Conservation (phyloP, 306 rosid genomes). For the Ormosia emarginata region DNA sequence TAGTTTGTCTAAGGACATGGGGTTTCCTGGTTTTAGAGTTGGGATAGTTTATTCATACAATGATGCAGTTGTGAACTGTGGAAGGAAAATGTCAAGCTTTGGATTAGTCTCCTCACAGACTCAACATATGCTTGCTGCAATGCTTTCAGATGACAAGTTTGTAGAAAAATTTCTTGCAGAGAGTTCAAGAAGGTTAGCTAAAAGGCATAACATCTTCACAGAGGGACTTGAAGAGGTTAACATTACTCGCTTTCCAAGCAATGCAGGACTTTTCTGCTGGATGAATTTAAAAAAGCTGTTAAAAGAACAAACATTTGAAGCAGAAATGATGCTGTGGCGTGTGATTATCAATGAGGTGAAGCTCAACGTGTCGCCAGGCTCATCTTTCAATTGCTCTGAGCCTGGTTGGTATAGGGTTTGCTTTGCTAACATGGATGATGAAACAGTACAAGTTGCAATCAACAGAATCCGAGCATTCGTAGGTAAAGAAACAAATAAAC, state of each 20-base stretch:
- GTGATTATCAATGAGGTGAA: constrained; percentile 65
- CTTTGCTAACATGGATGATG: constrained; percentile 83
- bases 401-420: constrained; percentile 98
- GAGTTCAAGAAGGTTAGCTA: constrained; percentile 48
- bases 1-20: constrained; percentile 90
- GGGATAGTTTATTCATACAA: constrained; percentile 90
- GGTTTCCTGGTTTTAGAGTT: constrained; percentile 82
- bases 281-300: constrained; percentile 69
- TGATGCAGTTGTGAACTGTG: constrained; percentile 52
- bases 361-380: constrained; percentile 92
- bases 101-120: constrained; percentile 82
- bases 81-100: constrained; percentile 90
- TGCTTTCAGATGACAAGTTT: constrained; percentile 68
- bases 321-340: constrained; percentile 67
- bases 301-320: constrained; percentile 50
- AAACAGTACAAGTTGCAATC: constrained; percentile 60
- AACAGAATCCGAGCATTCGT: constrained; percentile 57
- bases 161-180: constrained; percentile 41
- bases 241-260: constrained; percentile 61
- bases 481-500: constrained; percentile 23
- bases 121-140: constrained; percentile 59
- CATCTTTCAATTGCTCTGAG: constrained; percentile 69
- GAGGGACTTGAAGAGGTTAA: constrained; percentile 56
- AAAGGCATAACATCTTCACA: constrained; percentile 40
- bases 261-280: constrained; percentile 82